phyloP scores from a whole-genome alignment of 768 basidiomycete species.

The Trametes cinnabarina region DNA sequence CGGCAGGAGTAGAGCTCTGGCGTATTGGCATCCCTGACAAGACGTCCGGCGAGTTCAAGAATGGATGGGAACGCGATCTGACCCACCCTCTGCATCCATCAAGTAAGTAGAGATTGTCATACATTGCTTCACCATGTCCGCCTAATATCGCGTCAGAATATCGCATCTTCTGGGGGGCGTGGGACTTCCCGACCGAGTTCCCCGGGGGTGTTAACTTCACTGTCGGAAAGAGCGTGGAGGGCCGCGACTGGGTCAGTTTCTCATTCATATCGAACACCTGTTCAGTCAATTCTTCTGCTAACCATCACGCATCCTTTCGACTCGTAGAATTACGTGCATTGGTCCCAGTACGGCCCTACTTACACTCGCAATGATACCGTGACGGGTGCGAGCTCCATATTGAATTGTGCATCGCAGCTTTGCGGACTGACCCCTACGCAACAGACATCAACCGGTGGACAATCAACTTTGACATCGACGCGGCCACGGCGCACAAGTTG shows the following conservation, averaged over 20 bases:
- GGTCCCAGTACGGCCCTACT: slow-evolving; percentile 29
- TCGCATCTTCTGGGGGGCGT: slow-evolving; percentile 30
- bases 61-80: slow-evolving; percentile 26
- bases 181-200: slow-evolving; percentile 31
- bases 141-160: slow-evolving; percentile 21
- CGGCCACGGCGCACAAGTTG: slow-evolving; percentile 4
- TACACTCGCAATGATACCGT: slow-evolving; percentile 23
- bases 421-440: neutral
- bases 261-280: neutral
- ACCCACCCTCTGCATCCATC: slow-evolving; percentile 22
- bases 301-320: neutral
- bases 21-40: slow-evolving; percentile 29
- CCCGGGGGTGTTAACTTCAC: slow-evolving; percentile 32
- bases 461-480: slow-evolving; percentile 27
- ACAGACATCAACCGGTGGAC: slow-evolving; percentile 25
- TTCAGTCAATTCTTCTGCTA: neutral
- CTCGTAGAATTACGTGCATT: slow-evolving; percentile 29
- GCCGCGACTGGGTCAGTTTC: slow-evolving; percentile 21
- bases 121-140: neutral
- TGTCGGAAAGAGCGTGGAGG: slow-evolving; percentile 24
- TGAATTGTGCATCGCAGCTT: too few relatives aligned
- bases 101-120: slow-evolving; percentile 2
- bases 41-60: slow-evolving; percentile 25
- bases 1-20: slow-evolving; percentile 29
- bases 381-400: slow-evolving; percentile 25